A percentile compares a stretch with the other conserved stretches of the same genome.
These are phyloP conservation scores for Castanea sativa DNA, from an alignment of 306 rosid species.

Conservation along the genomic window DNA sequence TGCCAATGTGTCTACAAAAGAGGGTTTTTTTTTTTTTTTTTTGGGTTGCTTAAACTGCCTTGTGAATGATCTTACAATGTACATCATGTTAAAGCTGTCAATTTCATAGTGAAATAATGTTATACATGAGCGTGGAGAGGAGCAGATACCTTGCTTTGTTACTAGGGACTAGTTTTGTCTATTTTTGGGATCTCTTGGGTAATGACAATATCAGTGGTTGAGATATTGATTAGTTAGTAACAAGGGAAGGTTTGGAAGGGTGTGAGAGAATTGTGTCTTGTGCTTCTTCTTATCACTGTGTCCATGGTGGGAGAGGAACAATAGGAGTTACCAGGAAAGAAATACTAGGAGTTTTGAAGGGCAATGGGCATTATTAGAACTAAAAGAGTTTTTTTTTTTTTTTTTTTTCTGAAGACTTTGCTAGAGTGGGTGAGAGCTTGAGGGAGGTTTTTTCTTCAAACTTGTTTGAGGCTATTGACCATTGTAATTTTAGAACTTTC, in stretches of 20 bases:
- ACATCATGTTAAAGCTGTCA: neutral
- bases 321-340: too few relatives aligned
- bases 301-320: neutral
- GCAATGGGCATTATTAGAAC: too few relatives aligned
- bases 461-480: too few relatives aligned
- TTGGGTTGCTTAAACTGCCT: too few relatives aligned
- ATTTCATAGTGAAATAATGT: neutral
- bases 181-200: neutral
- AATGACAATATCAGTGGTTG: neutral
- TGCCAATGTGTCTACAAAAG: neutral
- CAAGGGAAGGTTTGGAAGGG: neutral
- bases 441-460: too few relatives aligned
- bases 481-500: too few relatives aligned
- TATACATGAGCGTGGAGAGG: neutral
- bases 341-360: too few relatives aligned
- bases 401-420: too few relatives aligned
- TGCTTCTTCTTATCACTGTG: neutral
- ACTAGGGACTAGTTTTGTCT: neutral
- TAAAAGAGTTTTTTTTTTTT: too few relatives aligned
- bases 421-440: too few relatives aligned
- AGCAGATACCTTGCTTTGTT: neutral
- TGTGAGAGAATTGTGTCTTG: neutral
- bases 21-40: too few relatives aligned
- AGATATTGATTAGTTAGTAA: neutral
- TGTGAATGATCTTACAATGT: neutral